Evolutionary conservation across 306 rosid species (phyloP), one percentile per base, ranked within the genome.

Genomic region (Rosa lucieae): DNA sequence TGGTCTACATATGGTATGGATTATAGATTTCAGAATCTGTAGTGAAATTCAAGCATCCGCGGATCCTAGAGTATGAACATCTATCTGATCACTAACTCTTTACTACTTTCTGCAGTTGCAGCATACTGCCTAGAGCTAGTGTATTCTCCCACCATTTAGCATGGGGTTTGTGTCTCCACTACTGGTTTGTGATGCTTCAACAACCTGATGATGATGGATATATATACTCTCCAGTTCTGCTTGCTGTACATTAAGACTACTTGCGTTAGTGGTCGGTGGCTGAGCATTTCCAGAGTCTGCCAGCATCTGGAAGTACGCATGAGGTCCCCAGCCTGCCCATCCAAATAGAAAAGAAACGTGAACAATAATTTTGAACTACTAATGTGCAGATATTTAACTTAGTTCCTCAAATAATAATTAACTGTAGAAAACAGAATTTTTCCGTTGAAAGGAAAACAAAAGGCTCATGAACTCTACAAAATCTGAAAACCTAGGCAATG

Each of bases 251-350:
- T 10, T 67, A 43, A 75, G 86, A 67, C 10, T 52, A 42, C 81
- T 85, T 73, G 49, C 79, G 68, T 72, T 85, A 74, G 79, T 20
- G 11, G 79, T 17, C 8, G 82, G 43, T 3, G 89, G 61, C 73
- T 70, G 89, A 76, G 39, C 76, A 76, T 79, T 89, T 46, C 63
- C 84, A 52, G 92, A 32, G 61, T 93, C 97, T 10, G 89, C 84
- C 79, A 90, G 75, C 94, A 89, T 90, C 83, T 81, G 92, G 77
- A 93, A 90, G 86, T 93, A 93, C 0, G 97, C 97, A 70, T 88
- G 89, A 59, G 97, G 96, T 74, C 92, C 97, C 97, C 97, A 93
- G 81, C 97, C 97, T 92, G 51, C 86, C 72, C 71, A 72, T 40
- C 77, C 40, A 77, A 75, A 67, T 48, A 4, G 44, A 47, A 71